Evolutionary conservation across 176 grass and related monocot species (phyloP), one percentile per base, ranked within the genome.

Genomic region (Poa pratensis): DNA sequence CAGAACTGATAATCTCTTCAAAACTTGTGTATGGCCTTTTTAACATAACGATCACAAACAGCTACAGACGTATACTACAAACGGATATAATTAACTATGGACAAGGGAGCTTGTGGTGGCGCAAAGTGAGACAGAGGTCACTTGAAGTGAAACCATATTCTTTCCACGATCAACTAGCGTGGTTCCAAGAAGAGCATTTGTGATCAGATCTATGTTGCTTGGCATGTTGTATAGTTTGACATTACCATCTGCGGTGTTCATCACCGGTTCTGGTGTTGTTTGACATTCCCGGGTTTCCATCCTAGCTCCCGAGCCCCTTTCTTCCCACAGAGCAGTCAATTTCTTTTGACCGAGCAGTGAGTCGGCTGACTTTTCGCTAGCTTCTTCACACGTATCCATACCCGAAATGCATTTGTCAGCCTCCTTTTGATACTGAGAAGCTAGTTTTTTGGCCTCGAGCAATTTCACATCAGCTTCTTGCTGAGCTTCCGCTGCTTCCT

Each of bases 321-420:
- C 80, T 69, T 94, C 93, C 96, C 93, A 99, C 76, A 89, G 45
- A 27, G 89, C 84, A 57, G 91, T 99, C 70, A 91, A 63, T 81
- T 92, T 99, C 91, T 60, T 96, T 75, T 99, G 93, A 58, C 77
- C 8, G 3, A 82, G 26, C 59, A 99, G 58, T 59, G 91, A 72
- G n/a, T 69, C 32, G 46, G 88, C 90, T 20, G 96, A 92, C 28
- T 86, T 99, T 73, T 99, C 93, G 72, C 96, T 82, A 73, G 96
- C 84, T 89, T 99, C 91, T 79, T 99, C 96, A 72, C 96, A 99
- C 54, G 96, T 99, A 81, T 99, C 88, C 93, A 99, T 99, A 46
- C 96, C 96, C 18, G 93, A 99, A 68, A 80, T 99, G 86, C 96
- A 99, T 70, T 99, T 99, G 88, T 96, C 94, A 79, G 94, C 96